Evolutionary conservation across 805 yeast species (phyloP), one percentile per base, ranked within the genome.

Genomic region (Saturnispora galanensis): DNA sequence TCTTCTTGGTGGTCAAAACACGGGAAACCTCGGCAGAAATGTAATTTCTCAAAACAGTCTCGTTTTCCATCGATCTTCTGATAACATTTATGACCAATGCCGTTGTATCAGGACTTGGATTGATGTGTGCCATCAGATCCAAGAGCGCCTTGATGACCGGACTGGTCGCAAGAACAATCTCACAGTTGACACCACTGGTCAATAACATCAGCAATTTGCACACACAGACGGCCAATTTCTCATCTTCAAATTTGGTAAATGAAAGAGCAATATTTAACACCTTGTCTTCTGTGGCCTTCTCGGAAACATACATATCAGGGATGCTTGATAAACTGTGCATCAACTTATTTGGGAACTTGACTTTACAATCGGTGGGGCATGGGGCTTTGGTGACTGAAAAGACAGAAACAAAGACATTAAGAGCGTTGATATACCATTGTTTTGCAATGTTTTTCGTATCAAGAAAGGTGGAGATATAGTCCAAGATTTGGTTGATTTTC

Each of bases 1-100:
- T 48, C 50, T 43, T 52, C 56, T 47, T 44, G 58, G 21, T 43
- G 21, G 15, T 15, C 39, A 79, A 69, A 29, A 69, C 62, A 21
- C 63, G 66, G 3, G 69, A 58, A 10, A 84, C 57, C 45, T 81
- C 87, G 17, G 70, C 64, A 0, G 63, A 53, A 54, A 85, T 74
- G 33, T 73, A 62, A 9, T 65, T 64, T 28, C 67, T 65, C 5
- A 86, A 63, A 10, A 74, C 63, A 0, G 68, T 70, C 0, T 65
- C 58, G 3, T 77, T 73, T 59, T 88, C 97, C 57, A 81, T 77
- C 46, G 88, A 79, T 37, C 83, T 68, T 56, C 96, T 73, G 1
- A 81, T 58, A 31, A 87, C 63, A 10, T 76, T 65, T 1, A 77
- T 67, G 16, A 79, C 65, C 1, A 76, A 59, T 5, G 70, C 64